These are phyloP conservation scores for Acephala macrosclerotiorum DNA, from an alignment of 2,329 filamentous ascomycete genomes.

Conservation along the genomic window DNA sequence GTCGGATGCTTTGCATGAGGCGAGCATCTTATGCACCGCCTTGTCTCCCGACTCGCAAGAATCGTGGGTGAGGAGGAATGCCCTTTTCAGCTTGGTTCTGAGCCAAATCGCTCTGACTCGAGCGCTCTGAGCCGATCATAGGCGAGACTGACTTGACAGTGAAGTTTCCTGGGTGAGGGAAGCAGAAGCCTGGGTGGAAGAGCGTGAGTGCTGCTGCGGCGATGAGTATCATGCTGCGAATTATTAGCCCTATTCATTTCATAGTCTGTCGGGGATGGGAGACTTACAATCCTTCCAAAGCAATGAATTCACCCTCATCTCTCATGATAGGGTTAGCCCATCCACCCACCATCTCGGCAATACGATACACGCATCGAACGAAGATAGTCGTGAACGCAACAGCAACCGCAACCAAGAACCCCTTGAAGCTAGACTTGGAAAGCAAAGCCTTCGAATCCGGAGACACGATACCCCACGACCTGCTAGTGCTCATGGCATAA, in stretches of 20 bases:
- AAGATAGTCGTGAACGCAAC: slow-evolving; percentile 32
- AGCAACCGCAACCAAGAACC: slow-evolving; percentile 30
- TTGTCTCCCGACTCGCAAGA: neutral
- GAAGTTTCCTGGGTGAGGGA: slow-evolving; percentile 17
- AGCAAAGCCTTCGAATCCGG: slow-evolving; percentile 20
- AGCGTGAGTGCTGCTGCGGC: slow-evolving; percentile 54
- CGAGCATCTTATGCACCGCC: neutral
- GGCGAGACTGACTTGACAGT: neutral
- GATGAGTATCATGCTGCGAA: slow-evolving; percentile 51
- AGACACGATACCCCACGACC: slow-evolving; percentile 28
- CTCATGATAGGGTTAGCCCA: slow-evolving; percentile 72
- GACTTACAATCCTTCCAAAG: slow-evolving; percentile 60
- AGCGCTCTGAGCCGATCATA: neutral
- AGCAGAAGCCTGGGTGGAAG: slow-evolving; percentile 50
- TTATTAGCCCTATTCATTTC: neutral
- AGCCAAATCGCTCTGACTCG: neutral
- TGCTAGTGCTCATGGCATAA: slow-evolving; percentile 52
- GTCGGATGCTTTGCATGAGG: neutral
- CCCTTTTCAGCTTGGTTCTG: slow-evolving; percentile 3
- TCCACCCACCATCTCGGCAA: slow-evolving; percentile 69
- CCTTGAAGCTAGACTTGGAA: slow-evolving; percentile 24
- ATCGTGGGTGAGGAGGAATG: neutral
- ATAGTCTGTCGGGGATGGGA: neutral
- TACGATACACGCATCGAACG: slow-evolving; percentile 37
- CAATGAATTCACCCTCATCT: slow-evolving; percentile 64